These are phyloP conservation scores for Gossypium lobatum DNA, from an alignment of 441 rosid species.

Conservation along the genomic window DNA sequence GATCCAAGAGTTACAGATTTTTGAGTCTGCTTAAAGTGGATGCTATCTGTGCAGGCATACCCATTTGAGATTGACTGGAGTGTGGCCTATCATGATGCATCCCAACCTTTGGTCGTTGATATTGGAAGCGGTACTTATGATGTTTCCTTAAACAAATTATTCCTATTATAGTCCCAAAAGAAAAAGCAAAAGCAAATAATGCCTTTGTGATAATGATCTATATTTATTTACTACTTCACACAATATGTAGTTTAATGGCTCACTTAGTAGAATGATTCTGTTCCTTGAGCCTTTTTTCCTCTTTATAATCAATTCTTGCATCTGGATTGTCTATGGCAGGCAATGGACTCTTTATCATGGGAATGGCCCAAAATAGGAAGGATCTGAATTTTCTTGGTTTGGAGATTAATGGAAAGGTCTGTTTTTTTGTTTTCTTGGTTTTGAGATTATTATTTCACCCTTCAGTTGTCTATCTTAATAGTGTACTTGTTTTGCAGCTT, in stretches of 20 bases:
- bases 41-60: conserved; percentile 48
- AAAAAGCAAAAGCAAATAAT: neutral
- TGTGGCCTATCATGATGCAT: conserved; percentile 32
- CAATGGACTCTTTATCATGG: conserved; percentile 56
- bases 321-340: conserved; percentile 33
- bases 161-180: neutral
- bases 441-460: conserved; percentile 41
- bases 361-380: conserved; percentile 51
- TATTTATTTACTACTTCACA: neutral
- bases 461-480: neutral
- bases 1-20: neutral
- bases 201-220: neutral
- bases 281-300: neutral
- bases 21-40: conserved; percentile 2
- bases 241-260: neutral
- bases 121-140: conserved; percentile 55
- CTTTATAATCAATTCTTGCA: neutral
- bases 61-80: conserved; percentile 56
- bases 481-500: conserved; percentile 35
- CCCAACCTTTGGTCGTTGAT: conserved; percentile 60
- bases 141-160: neutral
- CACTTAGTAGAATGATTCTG: neutral
- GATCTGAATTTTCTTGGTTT: conserved; percentile 69
- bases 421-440: conserved; percentile 44
- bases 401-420: conserved; percentile 63